Evolutionary conservation across 1,284 basidiomycete species (phyloP), one percentile per base, ranked within the genome.

Genomic region (Agroathelia rolfsii): DNA sequence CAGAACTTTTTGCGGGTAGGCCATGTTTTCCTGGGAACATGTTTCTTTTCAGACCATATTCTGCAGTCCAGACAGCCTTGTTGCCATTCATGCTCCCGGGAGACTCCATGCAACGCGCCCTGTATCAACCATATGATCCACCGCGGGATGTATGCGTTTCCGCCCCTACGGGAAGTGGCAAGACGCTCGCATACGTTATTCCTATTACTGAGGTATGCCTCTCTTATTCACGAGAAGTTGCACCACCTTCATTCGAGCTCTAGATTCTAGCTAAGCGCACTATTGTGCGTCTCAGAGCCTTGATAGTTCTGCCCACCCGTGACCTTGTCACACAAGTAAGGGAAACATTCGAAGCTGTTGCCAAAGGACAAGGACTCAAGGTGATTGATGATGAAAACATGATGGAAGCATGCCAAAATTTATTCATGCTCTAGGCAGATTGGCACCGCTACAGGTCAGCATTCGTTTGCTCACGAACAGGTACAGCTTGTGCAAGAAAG

Each of bases 81-180:
- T 61, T 94, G 1, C 88, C 89, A 1, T 76, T 86, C 43, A 61
- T 95, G 3, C 66, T 90, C 12, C 61, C 62, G 10, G 50, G 59
- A 1, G 43, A 58, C 32, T 42, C 38, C 21, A 47, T 39, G 7
- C 51, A 62, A 38, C 55, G 59, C 28, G 55, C 66, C 0, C 60
- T 95, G 3, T 89, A 90, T 48, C 66, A 73, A 10, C 80, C 85
- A 1, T 80, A 76, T 44, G 55, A 72, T 33, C 69, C 73, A 16
- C 80, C 81, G 15, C 68, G 70, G 24, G 95, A 99, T 55, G 69
- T 93, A 6, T 94, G 93, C 47, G 86, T 95, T n/a, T 95, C 90
- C 4, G 95, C 95, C 1, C 95, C 95, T 0, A 98, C 94, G 0
- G 94, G 94, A 19, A 93, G 88, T 45, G 94, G 94, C 0, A 98